Base-by-base conservation (phyloP, 2,329 filamentous ascomycete species). In the Aspergillus caelatus region DNA sequence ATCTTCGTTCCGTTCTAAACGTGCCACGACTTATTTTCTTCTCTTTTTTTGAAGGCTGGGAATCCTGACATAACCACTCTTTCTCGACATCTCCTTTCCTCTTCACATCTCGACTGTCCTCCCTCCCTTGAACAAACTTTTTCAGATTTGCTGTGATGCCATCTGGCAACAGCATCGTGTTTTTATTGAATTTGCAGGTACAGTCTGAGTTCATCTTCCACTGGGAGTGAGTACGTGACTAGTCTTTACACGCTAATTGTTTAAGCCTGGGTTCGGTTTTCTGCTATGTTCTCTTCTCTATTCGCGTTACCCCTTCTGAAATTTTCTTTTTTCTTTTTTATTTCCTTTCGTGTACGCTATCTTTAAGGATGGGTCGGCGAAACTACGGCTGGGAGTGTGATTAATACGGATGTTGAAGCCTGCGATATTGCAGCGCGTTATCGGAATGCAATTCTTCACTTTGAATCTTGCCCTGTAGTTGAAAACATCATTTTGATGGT, bases 281-380 rank as follows among this genome's bases (percentile, higher is more conserved):
- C 53, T 66, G 53, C 61, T 61, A 52, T 70, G 65, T 65, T 50
- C 65, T 55, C 54, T 23, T 69, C 48, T 63, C 63, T 67, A 52
- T 60, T 65, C 70, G 63, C 58, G 64, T 61, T 66, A 62, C 65
- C 62, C 54, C 61, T 63, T 41, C 61, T 67, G 65, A 14, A n/a
- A 41, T 41, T 41, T 10, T 14, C n/a, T 55, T 55, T 55, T 23
- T n/a, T 7, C 26, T 71, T 66, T 26, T 26, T 26, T 26, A 26
- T 26, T 26, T 26, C 26, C 26, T 26, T 67, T 67, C 60, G 60
- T 71, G 66, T 66, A 62, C 62, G 69, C 67, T 70, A 72, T 73
- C 65, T 56, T 73, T 71, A 71, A 66, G 68, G 68, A 66, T 68
- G 68, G 69, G 66, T 65, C 66, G 74, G 73, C 73, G 73, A 75